Percentiles rank a stretch among this genome's conserved stretches.
Evolutionary conservation across 2,329 filamentous ascomycete genomes (phyloP).

Genomic region (Alternaria sp.): DNA sequence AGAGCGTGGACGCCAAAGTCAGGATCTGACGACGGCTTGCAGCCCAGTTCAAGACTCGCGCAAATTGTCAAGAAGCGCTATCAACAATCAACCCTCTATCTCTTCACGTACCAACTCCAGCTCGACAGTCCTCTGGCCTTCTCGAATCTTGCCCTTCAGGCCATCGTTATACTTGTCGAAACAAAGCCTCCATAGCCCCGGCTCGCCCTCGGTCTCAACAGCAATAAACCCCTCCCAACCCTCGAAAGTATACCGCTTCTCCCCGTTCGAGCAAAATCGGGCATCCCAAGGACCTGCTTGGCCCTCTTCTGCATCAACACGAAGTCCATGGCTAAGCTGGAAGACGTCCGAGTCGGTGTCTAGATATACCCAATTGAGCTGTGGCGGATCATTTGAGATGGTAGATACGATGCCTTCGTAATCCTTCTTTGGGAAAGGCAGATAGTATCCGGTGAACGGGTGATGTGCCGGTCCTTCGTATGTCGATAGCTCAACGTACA

Average conservation of each 20-base stretch:
- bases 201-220: slow-evolving; percentile 58
- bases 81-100: slow-evolving; percentile 9
- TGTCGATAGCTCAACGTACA: slow-evolving; percentile 32
- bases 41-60: not conserved
- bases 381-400: slow-evolving; percentile 62
- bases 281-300: slow-evolving; percentile 55
- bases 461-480: slow-evolving; percentile 39
- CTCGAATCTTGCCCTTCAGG: slow-evolving; percentile 47
- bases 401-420: slow-evolving; percentile 57
- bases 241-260: slow-evolving; percentile 62
- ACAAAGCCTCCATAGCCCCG: slow-evolving; percentile 60
- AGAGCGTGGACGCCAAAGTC: not conserved
- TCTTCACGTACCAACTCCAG: slow-evolving; percentile 26
- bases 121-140: slow-evolving; percentile 24
- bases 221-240: slow-evolving; percentile 65
- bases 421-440: slow-evolving; percentile 57
- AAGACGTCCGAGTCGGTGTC: slow-evolving; percentile 61
- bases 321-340: slow-evolving; percentile 58
- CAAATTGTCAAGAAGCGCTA: not conserved
- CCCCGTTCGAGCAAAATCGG: slow-evolving; percentile 76
- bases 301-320: slow-evolving; percentile 66
- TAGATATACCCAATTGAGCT: slow-evolving; percentile 73
- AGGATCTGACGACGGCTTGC: not conserved
- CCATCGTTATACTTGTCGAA: slow-evolving; percentile 57
- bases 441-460: slow-evolving; percentile 59